phyloP scores from a whole-genome alignment of 164 flowering plant species.

The Malania oleifera region DNA sequence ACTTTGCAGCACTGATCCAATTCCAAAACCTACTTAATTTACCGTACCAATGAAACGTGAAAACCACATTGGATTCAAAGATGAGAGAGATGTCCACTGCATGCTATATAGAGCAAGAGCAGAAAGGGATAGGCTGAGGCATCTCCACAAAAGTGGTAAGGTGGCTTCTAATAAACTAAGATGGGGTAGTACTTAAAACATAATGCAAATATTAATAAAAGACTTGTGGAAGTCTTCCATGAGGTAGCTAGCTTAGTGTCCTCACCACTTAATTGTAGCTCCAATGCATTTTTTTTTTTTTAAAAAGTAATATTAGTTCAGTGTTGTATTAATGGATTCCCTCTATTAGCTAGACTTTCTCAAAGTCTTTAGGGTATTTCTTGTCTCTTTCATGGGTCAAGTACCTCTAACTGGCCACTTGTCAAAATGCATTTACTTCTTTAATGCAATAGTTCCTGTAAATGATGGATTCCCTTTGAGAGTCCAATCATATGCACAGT shows the following conservation, averaged over 20 bases:
- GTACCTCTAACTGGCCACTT: constrained; percentile 12
- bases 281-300: no score
- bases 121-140: constrained; percentile 3
- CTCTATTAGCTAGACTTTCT: no score
- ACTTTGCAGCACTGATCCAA: constrained; percentile 13
- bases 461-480: no score
- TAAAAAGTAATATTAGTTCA: no score
- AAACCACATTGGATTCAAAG: background rate
- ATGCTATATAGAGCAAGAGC: background rate
- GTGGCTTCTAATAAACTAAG: constrained; percentile 1
- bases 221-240: no score
- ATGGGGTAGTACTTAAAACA: no score
- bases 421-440: constrained; percentile 9
- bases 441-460: no score
- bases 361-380: background rate
- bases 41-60: constrained; percentile 4
- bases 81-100: constrained; percentile 19
- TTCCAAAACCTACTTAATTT: constrained; percentile 15
- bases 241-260: no score
- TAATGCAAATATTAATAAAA: no score
- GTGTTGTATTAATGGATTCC: no score
- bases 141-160: constrained; percentile 14
- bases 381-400: background rate
- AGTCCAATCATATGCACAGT: no score
- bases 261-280: no score